Evolutionary conservation across 2,329 filamentous ascomycete species (phyloP).

Genomic region (Sclerotiophoma versabilis): DNA sequence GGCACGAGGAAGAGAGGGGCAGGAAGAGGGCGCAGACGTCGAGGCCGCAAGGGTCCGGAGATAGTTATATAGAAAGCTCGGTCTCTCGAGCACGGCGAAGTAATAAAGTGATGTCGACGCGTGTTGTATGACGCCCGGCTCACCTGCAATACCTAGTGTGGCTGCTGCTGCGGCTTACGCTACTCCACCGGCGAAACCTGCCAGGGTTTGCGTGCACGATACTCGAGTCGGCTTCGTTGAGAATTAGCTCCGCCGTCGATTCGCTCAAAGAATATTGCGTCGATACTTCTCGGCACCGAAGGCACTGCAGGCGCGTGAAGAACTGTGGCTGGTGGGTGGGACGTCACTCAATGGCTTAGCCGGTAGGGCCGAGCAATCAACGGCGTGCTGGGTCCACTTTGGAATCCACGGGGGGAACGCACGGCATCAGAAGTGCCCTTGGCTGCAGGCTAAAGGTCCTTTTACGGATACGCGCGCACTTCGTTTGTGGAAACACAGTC

Average conservation of each 20-base stretch:
- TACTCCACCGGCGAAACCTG: slow-evolving; percentile 21
- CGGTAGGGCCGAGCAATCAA: slow-evolving; percentile 21
- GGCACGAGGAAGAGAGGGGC: slow-evolving; percentile 10
- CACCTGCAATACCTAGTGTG: slow-evolving; percentile 26
- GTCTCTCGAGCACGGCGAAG: slow-evolving; percentile 9
- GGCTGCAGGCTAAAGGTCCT: not conserved
- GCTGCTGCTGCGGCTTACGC: slow-evolving; percentile 37
- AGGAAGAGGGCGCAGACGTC: slow-evolving; percentile 4
- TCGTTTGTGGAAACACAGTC: not conserved
- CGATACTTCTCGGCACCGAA: slow-evolving; percentile 27
- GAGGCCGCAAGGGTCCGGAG: slow-evolving; percentile 2
- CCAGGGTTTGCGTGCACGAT: slow-evolving; percentile 15
- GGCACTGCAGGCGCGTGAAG: slow-evolving; percentile 23
- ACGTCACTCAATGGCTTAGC: slow-evolving; percentile 29
- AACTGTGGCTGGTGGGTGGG: slow-evolving; percentile 31
- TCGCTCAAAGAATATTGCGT: slow-evolving; percentile 19
- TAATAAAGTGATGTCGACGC: slow-evolving; percentile 29
- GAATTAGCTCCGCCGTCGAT: slow-evolving; percentile 19
- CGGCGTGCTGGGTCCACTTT: slow-evolving; percentile 10
- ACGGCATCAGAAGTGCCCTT: slow-evolving; percentile 16
- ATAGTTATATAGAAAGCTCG: slow-evolving; percentile 5
- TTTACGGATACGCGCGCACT: slow-evolving; percentile 7
- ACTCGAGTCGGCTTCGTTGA: slow-evolving; percentile 11
- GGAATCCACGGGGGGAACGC: slow-evolving; percentile 11
- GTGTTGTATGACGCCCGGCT: slow-evolving; percentile 40